Evolutionary conservation across 163 green algal species (phyloP).

Genomic region (Volvox carteri): DNA sequence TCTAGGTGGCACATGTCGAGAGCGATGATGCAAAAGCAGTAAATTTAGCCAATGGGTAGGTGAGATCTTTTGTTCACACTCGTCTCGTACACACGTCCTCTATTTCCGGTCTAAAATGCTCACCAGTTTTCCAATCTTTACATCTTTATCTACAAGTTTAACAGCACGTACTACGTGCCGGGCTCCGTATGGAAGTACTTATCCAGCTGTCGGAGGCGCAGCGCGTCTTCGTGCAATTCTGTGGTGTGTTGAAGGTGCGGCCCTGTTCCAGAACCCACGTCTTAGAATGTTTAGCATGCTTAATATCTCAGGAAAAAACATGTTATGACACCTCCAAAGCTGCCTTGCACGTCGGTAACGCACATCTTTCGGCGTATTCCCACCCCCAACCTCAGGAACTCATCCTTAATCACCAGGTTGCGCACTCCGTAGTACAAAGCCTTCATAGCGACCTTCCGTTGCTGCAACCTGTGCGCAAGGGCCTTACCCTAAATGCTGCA

Average conservation of each 20-base stretch:
- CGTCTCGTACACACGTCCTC: too few species aligned
- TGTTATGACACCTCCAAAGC: too few species aligned
- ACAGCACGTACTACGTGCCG: too few species aligned
- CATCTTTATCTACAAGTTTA: too few species aligned
- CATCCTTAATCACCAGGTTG: constrained; percentile 46
- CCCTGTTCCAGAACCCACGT: too few species aligned
- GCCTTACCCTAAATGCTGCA: background rate
- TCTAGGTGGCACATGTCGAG: background rate
- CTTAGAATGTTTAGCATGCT: too few species aligned
- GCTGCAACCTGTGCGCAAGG: background rate
- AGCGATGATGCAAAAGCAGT: background rate
- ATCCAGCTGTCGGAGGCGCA: constrained; percentile 38
- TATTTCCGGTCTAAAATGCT: too few species aligned
- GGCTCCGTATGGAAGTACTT: background rate
- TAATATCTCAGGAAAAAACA: too few species aligned
- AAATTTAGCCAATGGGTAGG: background rate
- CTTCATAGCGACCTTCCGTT: constrained; percentile 27
- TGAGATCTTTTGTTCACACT: background rate
- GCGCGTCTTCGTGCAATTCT: constrained; percentile 23
- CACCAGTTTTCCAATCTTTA: too few species aligned
- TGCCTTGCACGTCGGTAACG: too few species aligned
- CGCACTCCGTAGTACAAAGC: constrained; percentile 25
- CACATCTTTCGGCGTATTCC: too few species aligned
- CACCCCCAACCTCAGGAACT: constrained; percentile 27
- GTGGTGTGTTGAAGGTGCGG: constrained; percentile 26